A percentile compares a stretch with the other conserved stretches of the same genome.
Conservation (phyloP, 2,329 filamentous ascomycete species). For the Gliomastix tumulicola region DNA sequence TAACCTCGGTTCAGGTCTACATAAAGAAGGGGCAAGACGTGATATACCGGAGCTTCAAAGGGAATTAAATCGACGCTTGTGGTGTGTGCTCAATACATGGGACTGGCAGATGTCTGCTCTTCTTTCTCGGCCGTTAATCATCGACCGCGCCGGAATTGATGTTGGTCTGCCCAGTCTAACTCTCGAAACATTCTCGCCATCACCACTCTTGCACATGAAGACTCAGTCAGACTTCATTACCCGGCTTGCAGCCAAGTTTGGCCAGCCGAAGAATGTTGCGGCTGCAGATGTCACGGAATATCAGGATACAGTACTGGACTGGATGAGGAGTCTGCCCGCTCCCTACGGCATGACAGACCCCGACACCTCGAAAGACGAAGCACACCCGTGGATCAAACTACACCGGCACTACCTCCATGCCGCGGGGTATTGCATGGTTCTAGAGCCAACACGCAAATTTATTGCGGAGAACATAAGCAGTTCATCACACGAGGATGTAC, state of each 20-base stretch:
- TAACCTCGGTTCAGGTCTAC: constrained; percentile 14
- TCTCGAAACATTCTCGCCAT: constrained; percentile 19
- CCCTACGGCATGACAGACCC: constrained; percentile 28
- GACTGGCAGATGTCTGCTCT: constrained; percentile 29
- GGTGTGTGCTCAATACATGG: constrained; percentile 28
- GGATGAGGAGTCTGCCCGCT: constrained; percentile 31
- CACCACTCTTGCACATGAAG: constrained; percentile 25
- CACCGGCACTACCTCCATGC: constrained; percentile 38
- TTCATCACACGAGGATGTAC: constrained; percentile 19
- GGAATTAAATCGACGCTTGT: constrained; percentile 25
- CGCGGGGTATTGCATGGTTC: constrained; percentile 33
- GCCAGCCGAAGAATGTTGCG: constrained; percentile 16
- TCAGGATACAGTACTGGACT: constrained; percentile 27
- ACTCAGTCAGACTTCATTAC: constrained; percentile 24
- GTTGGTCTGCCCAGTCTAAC: constrained; percentile 20
- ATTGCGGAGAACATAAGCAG: constrained; percentile 27
- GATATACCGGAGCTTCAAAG: constrained; percentile 21
- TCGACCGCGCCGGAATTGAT: constrained; percentile 23
- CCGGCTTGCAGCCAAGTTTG: constrained; percentile 19
- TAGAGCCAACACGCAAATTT: constrained; percentile 36
- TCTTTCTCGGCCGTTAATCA: constrained; percentile 22
- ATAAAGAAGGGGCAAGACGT: constrained; percentile 18
- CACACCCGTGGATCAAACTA: constrained; percentile 32
- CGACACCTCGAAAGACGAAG: constrained; percentile 17
- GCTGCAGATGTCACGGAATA: constrained; percentile 18